Evolutionary conservation across 371 early-diverging fungal species (phyloP).

Genomic region (Haplosporangium sp.): DNA sequence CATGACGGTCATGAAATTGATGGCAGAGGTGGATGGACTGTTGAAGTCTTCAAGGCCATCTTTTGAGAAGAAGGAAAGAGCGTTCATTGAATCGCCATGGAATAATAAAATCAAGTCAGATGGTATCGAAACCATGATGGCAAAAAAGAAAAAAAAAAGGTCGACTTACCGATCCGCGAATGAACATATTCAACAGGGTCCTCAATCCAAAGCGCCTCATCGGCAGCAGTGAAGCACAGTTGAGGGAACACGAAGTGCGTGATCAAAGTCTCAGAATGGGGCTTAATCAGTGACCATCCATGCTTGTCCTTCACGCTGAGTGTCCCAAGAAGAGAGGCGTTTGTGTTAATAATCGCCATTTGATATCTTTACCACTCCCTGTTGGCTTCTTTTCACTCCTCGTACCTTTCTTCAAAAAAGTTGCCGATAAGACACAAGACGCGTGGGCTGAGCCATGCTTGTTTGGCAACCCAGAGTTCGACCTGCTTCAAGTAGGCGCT

Average conservation of each 20-base stretch:
- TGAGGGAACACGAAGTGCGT: slow-evolving; percentile 90
- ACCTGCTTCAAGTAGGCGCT: slow-evolving; percentile 82
- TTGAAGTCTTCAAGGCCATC: slow-evolving; percentile 84
- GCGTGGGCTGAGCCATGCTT: slow-evolving; percentile 71
- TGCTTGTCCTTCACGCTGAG: slow-evolving; percentile 82
- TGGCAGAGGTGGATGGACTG: slow-evolving; percentile 75
- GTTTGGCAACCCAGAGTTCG: slow-evolving; percentile 73
- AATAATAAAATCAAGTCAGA: too few relatives aligned
- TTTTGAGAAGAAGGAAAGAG: not conserved
- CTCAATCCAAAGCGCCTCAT: slow-evolving; percentile 90
- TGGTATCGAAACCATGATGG: too few relatives aligned
- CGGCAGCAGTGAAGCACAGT: slow-evolving; percentile 83
- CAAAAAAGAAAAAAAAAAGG: not conserved
- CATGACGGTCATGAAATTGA: slow-evolving; percentile 76
- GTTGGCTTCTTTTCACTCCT: not conserved
- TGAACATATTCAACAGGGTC: slow-evolving; percentile 94
- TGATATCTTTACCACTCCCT: not conserved
- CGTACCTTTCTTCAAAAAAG: slow-evolving; percentile 65
- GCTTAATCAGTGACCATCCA: slow-evolving; percentile 90
- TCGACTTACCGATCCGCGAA: slow-evolving; percentile 68
- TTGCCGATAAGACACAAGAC: slow-evolving; percentile 62
- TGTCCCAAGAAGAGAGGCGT: slow-evolving; percentile 33
- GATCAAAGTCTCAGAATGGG: slow-evolving; percentile 80
- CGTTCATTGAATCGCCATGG: too few relatives aligned
- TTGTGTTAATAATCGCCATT: not conserved